These are phyloP conservation scores for Fomitopsis pulvina DNA, from an alignment of 768 basidiomycete species.

Conservation along the genomic window DNA sequence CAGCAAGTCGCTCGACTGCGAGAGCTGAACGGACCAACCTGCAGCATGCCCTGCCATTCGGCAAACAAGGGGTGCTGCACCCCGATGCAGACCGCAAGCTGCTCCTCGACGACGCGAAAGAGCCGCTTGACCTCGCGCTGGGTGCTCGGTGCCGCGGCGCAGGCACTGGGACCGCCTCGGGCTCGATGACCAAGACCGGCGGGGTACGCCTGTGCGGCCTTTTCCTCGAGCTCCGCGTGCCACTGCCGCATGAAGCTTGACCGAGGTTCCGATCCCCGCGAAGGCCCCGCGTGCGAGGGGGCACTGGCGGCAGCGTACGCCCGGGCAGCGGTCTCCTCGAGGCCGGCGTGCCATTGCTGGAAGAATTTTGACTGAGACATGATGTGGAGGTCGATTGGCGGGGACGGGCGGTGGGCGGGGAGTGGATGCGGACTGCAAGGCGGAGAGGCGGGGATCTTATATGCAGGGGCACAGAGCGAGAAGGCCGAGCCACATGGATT, in stretches of 20 bases:
- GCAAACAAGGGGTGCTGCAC: neutral
- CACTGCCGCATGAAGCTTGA: neutral
- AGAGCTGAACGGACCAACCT: neutral
- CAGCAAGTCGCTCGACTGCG: no score
- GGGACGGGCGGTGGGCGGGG: neutral
- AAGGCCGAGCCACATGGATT: neutral
- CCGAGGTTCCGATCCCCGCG: neutral
- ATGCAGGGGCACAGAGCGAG: neutral
- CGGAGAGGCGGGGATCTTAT: neutral
- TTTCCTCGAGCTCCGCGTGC: neutral
- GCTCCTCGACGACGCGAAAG: neutral
- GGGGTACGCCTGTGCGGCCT: neutral
- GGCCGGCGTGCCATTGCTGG: neutral
- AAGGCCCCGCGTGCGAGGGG: neutral
- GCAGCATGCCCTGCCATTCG: neutral
- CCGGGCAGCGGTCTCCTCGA: neutral
- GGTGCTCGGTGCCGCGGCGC: neutral
- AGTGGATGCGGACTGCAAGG: neutral
- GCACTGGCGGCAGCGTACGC: neutral
- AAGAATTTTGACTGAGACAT: neutral
- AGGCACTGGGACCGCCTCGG: neutral
- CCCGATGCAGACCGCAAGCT: neutral
- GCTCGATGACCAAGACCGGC: neutral
- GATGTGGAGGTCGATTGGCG: neutral
- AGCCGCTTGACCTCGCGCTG: neutral